A percentile compares a stretch with the other conserved stretches of the same genome.
These are phyloP conservation scores for Fusarium odoratissimum DNA, from an alignment of 2,329 filamentous ascomycete species.

Conservation along the genomic window DNA sequence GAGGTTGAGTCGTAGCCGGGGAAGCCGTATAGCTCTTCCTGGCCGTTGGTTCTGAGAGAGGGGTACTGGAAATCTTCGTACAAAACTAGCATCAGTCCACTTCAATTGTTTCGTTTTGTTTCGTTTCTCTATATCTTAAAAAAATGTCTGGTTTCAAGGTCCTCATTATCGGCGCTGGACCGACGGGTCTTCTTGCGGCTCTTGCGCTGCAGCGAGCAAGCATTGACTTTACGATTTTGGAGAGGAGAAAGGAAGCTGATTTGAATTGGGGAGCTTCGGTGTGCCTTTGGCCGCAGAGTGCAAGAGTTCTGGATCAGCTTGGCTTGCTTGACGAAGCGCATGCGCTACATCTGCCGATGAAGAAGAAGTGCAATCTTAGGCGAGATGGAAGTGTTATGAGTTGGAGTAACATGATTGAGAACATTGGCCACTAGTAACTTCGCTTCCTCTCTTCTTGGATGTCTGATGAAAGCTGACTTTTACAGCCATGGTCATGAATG, in stretches of 20 bases:
- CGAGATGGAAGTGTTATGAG: slow-evolving; percentile 14
- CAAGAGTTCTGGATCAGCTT: slow-evolving; percentile 15
- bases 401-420: slow-evolving; percentile 32
- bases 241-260: slow-evolving; percentile 16
- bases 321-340: slow-evolving; percentile 11
- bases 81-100: not conserved
- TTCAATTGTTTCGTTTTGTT: not conserved
- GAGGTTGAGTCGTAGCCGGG: not conserved
- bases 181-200: slow-evolving; percentile 11
- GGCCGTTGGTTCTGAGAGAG: not conserved
- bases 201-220: slow-evolving; percentile 16
- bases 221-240: slow-evolving; percentile 16
- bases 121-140: not conserved
- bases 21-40: not conserved
- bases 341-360: slow-evolving; percentile 3
- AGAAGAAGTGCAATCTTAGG: slow-evolving; percentile 25
- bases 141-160: slow-evolving; percentile 24
- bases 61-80: not conserved
- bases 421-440: slow-evolving; percentile 14
- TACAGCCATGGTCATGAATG: slow-evolving; percentile 24
- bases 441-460: no score
- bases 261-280: slow-evolving; percentile 23
- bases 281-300: slow-evolving; percentile 28
- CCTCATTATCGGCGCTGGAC: slow-evolving; percentile 21
- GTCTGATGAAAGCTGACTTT: not conserved